Percentiles rank a stretch among this genome's conserved stretches.
Evolutionary conservation across 192 early-diverging fungal species (phyloP).

Genomic region (Backusella macrospora): DNA sequence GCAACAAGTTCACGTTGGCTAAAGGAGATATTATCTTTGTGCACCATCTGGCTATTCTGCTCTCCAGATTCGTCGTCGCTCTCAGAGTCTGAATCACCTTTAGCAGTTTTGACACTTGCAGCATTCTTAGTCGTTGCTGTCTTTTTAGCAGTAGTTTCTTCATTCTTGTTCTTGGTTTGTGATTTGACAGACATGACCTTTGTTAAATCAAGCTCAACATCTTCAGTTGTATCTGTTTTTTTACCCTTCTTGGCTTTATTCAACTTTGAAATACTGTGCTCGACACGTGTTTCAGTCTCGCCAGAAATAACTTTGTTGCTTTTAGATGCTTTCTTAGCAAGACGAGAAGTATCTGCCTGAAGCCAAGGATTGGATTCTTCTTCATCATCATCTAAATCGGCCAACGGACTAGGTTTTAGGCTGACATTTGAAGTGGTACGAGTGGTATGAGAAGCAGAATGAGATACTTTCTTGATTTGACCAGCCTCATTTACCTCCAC

Average conservation of each 20-base stretch:
- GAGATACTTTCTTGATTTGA: slow-evolving; percentile 53
- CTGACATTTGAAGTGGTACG: slow-evolving; percentile 53
- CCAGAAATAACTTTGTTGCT: slow-evolving; percentile 50
- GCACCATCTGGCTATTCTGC: slow-evolving; percentile 53
- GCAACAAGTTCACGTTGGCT: slow-evolving; percentile 84
- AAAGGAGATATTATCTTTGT: slow-evolving; percentile 58
- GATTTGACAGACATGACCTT: slow-evolving; percentile 60
- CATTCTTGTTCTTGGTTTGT: slow-evolving; percentile 32
- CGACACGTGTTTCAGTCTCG: slow-evolving; percentile 60
- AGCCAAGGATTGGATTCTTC: slow-evolving; percentile 82
- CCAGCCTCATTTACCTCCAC: slow-evolving; percentile 57
- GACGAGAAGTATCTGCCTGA: slow-evolving; percentile 49
- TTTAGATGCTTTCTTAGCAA: slow-evolving; percentile 56
- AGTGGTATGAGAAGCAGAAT: slow-evolving; percentile 55
- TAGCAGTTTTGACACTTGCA: slow-evolving; percentile 17
- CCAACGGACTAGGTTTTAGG: slow-evolving; percentile 33
- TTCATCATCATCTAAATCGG: slow-evolving; percentile 19
- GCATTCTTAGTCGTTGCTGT: not conserved
- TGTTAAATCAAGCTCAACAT: slow-evolving; percentile 72
- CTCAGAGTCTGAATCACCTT: slow-evolving; percentile 32
- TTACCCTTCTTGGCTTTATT: slow-evolving; percentile 49
- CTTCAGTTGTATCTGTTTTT: slow-evolving; percentile 50
- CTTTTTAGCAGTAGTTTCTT: slow-evolving; percentile 6
- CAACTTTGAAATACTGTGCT: slow-evolving; percentile 68
- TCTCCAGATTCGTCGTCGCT: slow-evolving; percentile 42